These are phyloP conservation scores for Alternaria longipes DNA, from an alignment of 2,329 filamentous ascomycete species.

Conservation along the genomic window DNA sequence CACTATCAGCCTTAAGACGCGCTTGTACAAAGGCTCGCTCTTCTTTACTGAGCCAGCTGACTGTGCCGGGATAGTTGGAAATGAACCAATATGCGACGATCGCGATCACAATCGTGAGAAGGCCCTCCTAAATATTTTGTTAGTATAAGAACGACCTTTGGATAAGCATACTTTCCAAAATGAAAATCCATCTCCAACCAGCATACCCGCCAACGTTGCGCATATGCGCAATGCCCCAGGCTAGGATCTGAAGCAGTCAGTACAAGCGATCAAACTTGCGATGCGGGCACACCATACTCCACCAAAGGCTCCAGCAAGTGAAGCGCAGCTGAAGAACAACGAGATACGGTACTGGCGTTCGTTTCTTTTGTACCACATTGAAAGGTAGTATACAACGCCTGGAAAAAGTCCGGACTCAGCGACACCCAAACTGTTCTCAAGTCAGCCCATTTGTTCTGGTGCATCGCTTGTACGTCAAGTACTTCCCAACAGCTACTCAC, in stretches of 20 bases:
- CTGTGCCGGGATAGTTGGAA: slow-evolving; percentile 70
- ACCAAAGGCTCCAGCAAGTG: slow-evolving; percentile 68
- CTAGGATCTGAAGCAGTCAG: slow-evolving; percentile 31
- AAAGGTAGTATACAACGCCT: slow-evolving; percentile 63
- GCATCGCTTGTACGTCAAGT: not conserved
- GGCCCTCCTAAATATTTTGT: slow-evolving; percentile 40
- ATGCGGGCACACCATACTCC: slow-evolving; percentile 52
- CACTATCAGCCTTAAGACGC: slow-evolving; percentile 72
- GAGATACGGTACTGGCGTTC: slow-evolving; percentile 68
- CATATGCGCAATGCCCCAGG: slow-evolving; percentile 68
- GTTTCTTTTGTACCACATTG: slow-evolving; percentile 70
- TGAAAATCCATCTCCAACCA: slow-evolving; percentile 56
- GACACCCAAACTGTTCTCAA: slow-evolving; percentile 38
- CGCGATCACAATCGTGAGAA: slow-evolving; percentile 49
- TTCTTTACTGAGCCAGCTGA: slow-evolving; percentile 64
- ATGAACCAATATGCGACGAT: slow-evolving; percentile 64
- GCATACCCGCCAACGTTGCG: slow-evolving; percentile 61
- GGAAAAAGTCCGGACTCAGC: slow-evolving; percentile 52
- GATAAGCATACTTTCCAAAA: slow-evolving; percentile 37
- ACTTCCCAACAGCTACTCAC: slow-evolving; percentile 34
- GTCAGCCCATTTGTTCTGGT: not conserved
- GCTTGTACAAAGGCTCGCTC: slow-evolving; percentile 66
- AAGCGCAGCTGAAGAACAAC: slow-evolving; percentile 67
- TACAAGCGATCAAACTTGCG: not conserved
- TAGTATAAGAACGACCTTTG: slow-evolving; percentile 2